Conservation (phyloP, 768 basidiomycete species). For the Peribolospora baueri region DNA sequence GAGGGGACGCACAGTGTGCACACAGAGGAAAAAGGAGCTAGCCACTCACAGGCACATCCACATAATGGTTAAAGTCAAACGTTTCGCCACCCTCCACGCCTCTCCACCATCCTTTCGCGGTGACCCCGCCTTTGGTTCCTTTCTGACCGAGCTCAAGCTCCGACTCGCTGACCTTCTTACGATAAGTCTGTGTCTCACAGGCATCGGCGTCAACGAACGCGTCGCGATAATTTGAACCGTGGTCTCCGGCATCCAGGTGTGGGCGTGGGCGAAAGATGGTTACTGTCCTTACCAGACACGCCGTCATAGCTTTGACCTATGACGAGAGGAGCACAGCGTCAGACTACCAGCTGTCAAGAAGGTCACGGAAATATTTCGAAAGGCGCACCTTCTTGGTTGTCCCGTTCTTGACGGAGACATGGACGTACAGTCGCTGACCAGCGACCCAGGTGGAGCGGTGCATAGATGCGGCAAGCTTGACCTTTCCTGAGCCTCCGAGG, state of each 20-base stretch:
- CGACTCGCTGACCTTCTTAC: constrained; percentile 41
- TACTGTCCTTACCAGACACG: constrained; percentile 41
- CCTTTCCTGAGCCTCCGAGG: constrained; percentile 38
- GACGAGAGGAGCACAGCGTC: no score
- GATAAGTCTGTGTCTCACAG: constrained; percentile 36
- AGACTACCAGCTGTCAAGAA: no score
- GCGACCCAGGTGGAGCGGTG: constrained; percentile 57
- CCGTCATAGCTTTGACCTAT: constrained; percentile 36
- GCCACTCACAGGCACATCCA: constrained; percentile 45
- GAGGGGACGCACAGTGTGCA: not conserved
- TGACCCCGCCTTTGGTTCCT: constrained; percentile 41
- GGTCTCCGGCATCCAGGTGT: constrained; percentile 17
- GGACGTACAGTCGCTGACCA: constrained; percentile 50
- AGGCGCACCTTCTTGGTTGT: constrained; percentile 31
- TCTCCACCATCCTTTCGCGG: constrained; percentile 71
- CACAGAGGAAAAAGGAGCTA: not conserved
- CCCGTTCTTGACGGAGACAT: constrained; percentile 39
- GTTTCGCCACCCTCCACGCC: constrained; percentile 43
- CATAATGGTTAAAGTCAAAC: constrained; percentile 39
- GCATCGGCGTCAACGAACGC: constrained; percentile 29
- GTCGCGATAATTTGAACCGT: constrained; percentile 5
- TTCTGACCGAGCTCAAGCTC: constrained; percentile 41
- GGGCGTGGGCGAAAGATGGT: constrained; percentile 38
- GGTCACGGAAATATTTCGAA: not conserved
- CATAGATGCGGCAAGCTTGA: constrained; percentile 39